Evolutionary conservation across 2,329 filamentous ascomycete genomes (phyloP), one percentile per base, ranked within the genome.

Genomic region (Exophiala aquamarina): DNA sequence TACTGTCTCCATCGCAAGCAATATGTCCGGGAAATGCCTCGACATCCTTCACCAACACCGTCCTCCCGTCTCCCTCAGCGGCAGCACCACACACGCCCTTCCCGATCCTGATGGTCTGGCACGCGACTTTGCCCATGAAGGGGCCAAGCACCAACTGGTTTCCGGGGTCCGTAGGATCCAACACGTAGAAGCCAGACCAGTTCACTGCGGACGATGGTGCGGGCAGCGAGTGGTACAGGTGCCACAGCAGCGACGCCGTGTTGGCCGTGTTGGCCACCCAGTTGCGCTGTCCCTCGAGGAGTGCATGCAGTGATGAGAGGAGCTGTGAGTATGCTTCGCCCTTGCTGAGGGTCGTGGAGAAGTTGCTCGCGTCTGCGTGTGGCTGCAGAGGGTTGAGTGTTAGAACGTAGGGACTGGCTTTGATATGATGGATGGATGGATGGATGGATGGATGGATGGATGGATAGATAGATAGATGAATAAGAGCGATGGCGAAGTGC

Each of bases 191-290:
- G 3, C 72, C 72, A 4, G 70, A 63, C 72, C 72, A 75, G 58
- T 75, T 75, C 31, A 75, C 71, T 36, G 63, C 56, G n/a, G 62
- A 62, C 4, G 68, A 70, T 2, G 71, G 70, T 11, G 23, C 6
- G 23, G 23, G 6, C 3, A 62, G 35, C 0, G 70, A 70, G 36
- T 67, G 64, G 57, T 67, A 75, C 45, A 69, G 64, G 61, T 75
- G 71, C 70, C 70, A 75, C 42, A 75, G 69, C 39, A 75, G 69
- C 15, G 72, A 75, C 35, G 72, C 62, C 45, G 69, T 61, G 49
- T 75, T 75, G 52, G 73, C 67, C 45, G 71, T 61, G 60, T 75
- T 75, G 54, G 60, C 49, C 61, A 73, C 71, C 72, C 72, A 75
- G 57, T 74, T 74, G 17, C 71, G 64, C 49, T 73, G 70, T 7